A percentile compares a stretch with the other conserved stretches of the same genome.
Conservation (phyloP, 345 rosid genomes). For the Eucalyptus regnans region DNA sequence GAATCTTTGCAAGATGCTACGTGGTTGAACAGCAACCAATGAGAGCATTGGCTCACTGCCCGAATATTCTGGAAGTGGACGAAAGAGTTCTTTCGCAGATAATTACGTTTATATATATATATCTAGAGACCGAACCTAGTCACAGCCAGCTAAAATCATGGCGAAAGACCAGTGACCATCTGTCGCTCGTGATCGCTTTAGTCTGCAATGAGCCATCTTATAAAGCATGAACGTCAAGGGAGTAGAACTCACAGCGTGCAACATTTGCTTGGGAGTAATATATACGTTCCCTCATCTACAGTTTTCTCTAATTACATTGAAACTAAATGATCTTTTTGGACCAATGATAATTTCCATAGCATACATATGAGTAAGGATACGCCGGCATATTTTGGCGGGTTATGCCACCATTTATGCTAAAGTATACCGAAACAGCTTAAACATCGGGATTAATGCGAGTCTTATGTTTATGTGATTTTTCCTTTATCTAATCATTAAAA, state of each 20-base stretch:
- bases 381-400: neutral
- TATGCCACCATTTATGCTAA: neutral
- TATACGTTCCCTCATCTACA: neutral
- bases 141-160: neutral
- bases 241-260: neutral
- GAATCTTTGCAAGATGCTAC: neutral
- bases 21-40: neutral
- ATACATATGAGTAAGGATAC: neutral
- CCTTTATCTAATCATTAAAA: rapidly evolving
- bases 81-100: neutral
- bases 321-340: neutral
- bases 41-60: neutral
- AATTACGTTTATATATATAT: neutral
- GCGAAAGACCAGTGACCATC: neutral
- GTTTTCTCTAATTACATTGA: neutral
- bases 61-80: neutral
- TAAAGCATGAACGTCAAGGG: neutral
- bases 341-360: neutral
- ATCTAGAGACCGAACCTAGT: neutral
- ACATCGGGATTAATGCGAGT: neutral
- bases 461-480: neutral
- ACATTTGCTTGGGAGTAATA: neutral
- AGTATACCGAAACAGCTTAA: neutral
- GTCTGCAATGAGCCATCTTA: neutral
- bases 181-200: neutral